Base-by-base conservation (phyloP, 352 stramenopile species). In the Phytophthora sansomeana region DNA sequence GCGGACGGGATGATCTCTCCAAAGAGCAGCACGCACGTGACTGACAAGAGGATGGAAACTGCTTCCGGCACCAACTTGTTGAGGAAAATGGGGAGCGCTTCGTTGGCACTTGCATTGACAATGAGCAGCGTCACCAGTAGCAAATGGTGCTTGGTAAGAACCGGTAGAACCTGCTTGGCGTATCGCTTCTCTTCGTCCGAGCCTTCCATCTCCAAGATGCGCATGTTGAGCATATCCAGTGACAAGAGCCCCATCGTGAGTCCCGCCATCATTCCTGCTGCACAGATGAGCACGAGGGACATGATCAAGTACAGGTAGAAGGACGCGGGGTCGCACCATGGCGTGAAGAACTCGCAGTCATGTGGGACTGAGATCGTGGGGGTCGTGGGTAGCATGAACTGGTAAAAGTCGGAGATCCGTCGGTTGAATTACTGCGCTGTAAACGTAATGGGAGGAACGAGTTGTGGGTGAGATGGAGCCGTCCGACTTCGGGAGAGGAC, bases 1-100 rank as follows among this genome's bases (percentile, higher is more conserved):
- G 96, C 96, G 1, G 84, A 97, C 10, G 96, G 96, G n/a, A 99
- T 81, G 61, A 99, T 98, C 67, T 99, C 97, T 6, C 96, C 96
- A 73, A 98, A 99, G 28, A 99, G 64, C 16, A 99, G 76, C 29
- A 99, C 92, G 17, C 97, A 87, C 0, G 93, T 98, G 3, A 99
- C 96, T 5, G 93, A 98, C n/a, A 99, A 75, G n/a, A 98, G 67
- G 64, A 99, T 95, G 11, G 96, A 97, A 10, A 96, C 63, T 21
- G 78, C 76, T 52, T 95, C 80, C 0, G 91, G 78, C 32, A 98
- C 77, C 39, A 98, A 58, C 42, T 91, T 82, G 72, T 96, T 95
- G 46, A 98, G 77, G 74, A 99, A 98, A 35, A 99, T 85, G 19
- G 96, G 95, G 14, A 99, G 78, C 17, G 92, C 85, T 74, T 99